A percentile compares a stretch with the other conserved stretches of the same genome.
Conservation (phyloP, 1,284 basidiomycete species). For the Fomes fomentarius region DNA sequence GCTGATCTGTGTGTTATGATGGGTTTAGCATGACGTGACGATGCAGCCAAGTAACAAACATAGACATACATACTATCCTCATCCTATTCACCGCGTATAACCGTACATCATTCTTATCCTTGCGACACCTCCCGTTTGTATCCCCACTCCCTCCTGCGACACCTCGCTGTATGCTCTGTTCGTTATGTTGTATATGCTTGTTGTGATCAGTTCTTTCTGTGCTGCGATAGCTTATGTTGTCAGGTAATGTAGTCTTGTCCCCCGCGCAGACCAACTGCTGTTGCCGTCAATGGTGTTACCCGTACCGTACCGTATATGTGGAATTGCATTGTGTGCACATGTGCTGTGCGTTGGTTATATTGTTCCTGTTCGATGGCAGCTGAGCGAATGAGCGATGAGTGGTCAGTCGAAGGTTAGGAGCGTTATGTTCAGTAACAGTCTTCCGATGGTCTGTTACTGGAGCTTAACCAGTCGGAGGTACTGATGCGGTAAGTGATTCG, state of each 20-base stretch:
- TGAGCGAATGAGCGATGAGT: background rate
- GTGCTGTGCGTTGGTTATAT: background rate
- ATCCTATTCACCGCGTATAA: background rate
- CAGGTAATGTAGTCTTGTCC: constrained; percentile 20
- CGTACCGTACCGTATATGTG: constrained; percentile 23
- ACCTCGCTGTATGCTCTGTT: constrained; percentile 6
- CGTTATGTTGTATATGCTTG: constrained; percentile 1
- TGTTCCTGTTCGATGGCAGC: background rate
- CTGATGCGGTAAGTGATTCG: no score
- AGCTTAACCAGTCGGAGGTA: no score
- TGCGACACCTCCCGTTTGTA: constrained; percentile 3
- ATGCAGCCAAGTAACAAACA: background rate
- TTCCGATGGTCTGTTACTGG: no score
- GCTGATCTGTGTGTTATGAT: background rate
- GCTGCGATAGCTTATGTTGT: constrained; percentile 21
- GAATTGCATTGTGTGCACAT: constrained; percentile 3
- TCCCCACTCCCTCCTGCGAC: constrained; percentile 2
- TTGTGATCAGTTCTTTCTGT: background rate
- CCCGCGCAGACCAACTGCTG: no score
- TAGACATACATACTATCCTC: background rate
- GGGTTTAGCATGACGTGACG: constrained; percentile 7
- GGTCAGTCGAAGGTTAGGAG: no score
- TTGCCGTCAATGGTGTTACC: no score
- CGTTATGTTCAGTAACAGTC: no score
- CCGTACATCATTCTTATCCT: constrained; percentile 11